A percentile compares a stretch with the other conserved stretches of the same genome.
Conservation (phyloP, 2,329 filamentous ascomycete genomes). For the Paraconiothyrium sp. region DNA sequence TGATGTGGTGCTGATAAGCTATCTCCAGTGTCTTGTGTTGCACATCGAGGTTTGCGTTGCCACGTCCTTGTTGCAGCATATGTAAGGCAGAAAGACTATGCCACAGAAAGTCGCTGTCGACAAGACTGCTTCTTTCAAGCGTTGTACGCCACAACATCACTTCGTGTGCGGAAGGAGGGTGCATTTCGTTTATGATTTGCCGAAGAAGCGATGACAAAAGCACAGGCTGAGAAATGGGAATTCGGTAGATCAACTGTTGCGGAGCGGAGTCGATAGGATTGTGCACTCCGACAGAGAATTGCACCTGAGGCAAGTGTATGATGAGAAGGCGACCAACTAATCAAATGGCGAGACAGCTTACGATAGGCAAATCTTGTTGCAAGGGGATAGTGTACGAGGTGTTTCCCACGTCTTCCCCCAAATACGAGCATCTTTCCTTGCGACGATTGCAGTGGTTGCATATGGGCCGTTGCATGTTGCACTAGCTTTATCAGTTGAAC, state of each 20-base stretch:
- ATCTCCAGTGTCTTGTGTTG: not conserved
- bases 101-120: conserved; percentile 1
- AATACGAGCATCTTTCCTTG: conserved; percentile 2
- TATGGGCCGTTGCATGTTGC: conserved; percentile 2
- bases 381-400: conserved; percentile 1
- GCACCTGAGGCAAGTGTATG: not conserved
- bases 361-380: not conserved
- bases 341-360: not conserved
- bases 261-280: not conserved
- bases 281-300: not conserved
- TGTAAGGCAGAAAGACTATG: conserved; percentile 3
- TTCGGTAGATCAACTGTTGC: not conserved
- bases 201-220: not conserved
- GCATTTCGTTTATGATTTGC: not conserved
- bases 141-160: not conserved
- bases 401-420: not conserved
- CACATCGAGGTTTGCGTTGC: not conserved
- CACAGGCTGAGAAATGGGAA: not conserved
- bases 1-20: conserved; percentile 13
- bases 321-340: not conserved
- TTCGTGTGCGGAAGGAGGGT: conserved; percentile 1
- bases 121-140: not conserved
- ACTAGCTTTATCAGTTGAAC: conserved; percentile 1
- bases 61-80: not conserved
- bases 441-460: conserved; percentile 7